Base-by-base conservation (phyloP, 805 yeast species). In the Lipomyces yamadae region DNA sequence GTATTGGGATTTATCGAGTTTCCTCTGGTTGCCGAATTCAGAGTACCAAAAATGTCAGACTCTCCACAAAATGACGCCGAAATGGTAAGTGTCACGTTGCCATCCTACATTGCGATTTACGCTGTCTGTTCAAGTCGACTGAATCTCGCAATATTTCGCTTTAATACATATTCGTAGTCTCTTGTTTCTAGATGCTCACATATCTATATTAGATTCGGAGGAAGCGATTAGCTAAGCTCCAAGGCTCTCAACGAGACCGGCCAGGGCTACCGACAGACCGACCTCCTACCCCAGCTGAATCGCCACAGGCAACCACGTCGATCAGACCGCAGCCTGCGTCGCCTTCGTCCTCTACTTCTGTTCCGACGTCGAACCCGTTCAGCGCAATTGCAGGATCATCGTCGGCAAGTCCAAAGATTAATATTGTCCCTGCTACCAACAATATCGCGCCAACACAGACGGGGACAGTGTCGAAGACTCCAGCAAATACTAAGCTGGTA, bases 21-120 rank as follows among this genome's bases (percentile, higher is more conserved):
- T 42, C n/a, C 24, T 15, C 48, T 42, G 24, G 48, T 42, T n/a
- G 18, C 48, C n/a, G 18, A 42, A 42, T 15, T 24, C 86, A 24
- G 88, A 3, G 92, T 90, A 45, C 88, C 78, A 70, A 88, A 24
- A 89, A 76, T 90, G 93, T 0, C 89, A 82, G 62, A 90, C 77
- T 57, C 90, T 78, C 70, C 94, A n/a, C 57, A 52, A 48, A 37
- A 54, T 78, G 65, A 62, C 33, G 56, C 63, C 29, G 61, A 62
- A 58, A 58, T 39, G 34, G 69, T 62, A 63, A 37, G 54, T 50
- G 48, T 42, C 24, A n/a, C 48, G 48, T 42, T 15, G 48, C 48
- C 48, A n/a, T 42, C 48, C 18, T n/a, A 6, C 48, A 7, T 15
- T 24, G 48, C 15, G 18, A 15, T 5, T 42, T 11, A 15, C 18